Percentiles rank a stretch among this genome's conserved stretches.
Evolutionary conservation across 2,329 filamentous ascomycete species (phyloP).

Genomic region (Pyricularia grisea): DNA sequence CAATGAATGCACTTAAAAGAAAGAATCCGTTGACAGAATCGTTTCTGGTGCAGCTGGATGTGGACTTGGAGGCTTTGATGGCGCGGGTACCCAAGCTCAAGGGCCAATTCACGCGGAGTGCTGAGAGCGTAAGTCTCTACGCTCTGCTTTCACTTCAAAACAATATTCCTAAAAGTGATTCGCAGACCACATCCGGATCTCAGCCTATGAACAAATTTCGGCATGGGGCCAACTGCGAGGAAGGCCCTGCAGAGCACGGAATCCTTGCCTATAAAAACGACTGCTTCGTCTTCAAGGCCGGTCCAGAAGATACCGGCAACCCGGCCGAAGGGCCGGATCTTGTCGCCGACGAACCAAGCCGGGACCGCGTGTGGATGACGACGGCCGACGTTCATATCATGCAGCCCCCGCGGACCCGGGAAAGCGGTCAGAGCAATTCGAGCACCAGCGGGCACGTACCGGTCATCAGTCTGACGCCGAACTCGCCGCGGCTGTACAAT

Average conservation of each 20-base stretch:
- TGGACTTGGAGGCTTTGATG: slow-evolving; percentile 73
- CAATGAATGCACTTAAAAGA: slow-evolving; percentile 81
- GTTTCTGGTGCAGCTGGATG: slow-evolving; percentile 85
- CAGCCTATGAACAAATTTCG: slow-evolving; percentile 7
- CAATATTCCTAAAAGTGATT: background rate
- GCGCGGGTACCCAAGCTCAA: slow-evolving; percentile 49
- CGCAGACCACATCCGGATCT: background rate
- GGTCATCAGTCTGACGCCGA: slow-evolving; percentile 5
- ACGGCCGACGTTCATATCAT: slow-evolving; percentile 15
- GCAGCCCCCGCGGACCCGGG: slow-evolving; percentile 24
- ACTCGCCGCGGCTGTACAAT: slow-evolving; percentile 1
- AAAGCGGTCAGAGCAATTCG: slow-evolving; percentile 8
- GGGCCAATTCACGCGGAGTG: slow-evolving; percentile 42
- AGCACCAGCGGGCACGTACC: slow-evolving; percentile 7
- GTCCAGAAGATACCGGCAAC: background rate
- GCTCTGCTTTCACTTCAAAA: slow-evolving; percentile 7
- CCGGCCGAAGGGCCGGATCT: background rate
- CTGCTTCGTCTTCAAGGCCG: background rate
- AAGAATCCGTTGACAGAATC: slow-evolving; percentile 90
- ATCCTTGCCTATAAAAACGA: background rate
- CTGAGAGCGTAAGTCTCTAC: slow-evolving; percentile 35
- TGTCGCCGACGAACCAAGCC: background rate
- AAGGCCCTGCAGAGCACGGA: slow-evolving; percentile 13
- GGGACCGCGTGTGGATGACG: background rate
- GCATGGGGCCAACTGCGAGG: slow-evolving; percentile 10